These are phyloP conservation scores for Cyberlindnera xishuangbannaensis DNA, from an alignment of 805 yeast genomes.

Conservation along the genomic window DNA sequence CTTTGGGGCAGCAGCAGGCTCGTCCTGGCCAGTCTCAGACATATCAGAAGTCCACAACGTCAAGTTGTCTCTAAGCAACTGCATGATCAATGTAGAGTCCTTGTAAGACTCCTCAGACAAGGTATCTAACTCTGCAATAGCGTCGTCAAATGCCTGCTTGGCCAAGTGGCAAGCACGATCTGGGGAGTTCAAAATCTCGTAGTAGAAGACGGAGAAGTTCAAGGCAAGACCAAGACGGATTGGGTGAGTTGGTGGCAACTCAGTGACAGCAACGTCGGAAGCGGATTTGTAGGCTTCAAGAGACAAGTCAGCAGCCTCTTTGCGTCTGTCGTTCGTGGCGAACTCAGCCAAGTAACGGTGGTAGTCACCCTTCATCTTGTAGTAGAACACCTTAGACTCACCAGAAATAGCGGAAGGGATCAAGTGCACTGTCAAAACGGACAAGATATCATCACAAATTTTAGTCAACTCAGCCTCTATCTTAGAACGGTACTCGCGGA, in stretches of 20 bases:
- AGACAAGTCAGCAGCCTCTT: conserved; percentile 87
- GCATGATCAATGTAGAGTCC: conserved; percentile 98
- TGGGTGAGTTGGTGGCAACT: conserved; percentile 98
- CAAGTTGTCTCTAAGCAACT: conserved; percentile 95
- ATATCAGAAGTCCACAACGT: conserved; percentile 96
- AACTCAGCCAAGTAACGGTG: conserved; percentile 98
- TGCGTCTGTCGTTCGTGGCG: conserved; percentile 85
- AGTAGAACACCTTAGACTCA: conserved; percentile 96
- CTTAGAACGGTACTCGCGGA: conserved; percentile 91
- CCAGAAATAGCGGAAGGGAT: conserved; percentile 94
- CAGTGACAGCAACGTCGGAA: conserved; percentile 93
- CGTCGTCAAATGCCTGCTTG: conserved; percentile 98
- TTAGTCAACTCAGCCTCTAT: conserved; percentile 88
- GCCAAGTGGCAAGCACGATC: conserved; percentile 99
- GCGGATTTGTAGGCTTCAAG: conserved; percentile 94
- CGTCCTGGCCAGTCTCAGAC: conserved; percentile 73
- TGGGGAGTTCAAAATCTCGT: conserved; percentile 96
- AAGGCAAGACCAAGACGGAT: conserved; percentile 96
- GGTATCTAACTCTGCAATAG: conserved; percentile 97
- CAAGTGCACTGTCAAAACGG: conserved; percentile 82
- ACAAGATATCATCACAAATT: conserved; percentile 90
- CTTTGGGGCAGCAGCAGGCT: conserved; percentile 33
- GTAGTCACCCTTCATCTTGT: conserved; percentile 99
- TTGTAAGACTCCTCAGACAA: conserved; percentile 97
- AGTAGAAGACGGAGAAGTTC: conserved; percentile 96